phyloP scores from a whole-genome alignment of 1,139 yeast species.

The Magnusiomyces tetraspermus region DNA sequence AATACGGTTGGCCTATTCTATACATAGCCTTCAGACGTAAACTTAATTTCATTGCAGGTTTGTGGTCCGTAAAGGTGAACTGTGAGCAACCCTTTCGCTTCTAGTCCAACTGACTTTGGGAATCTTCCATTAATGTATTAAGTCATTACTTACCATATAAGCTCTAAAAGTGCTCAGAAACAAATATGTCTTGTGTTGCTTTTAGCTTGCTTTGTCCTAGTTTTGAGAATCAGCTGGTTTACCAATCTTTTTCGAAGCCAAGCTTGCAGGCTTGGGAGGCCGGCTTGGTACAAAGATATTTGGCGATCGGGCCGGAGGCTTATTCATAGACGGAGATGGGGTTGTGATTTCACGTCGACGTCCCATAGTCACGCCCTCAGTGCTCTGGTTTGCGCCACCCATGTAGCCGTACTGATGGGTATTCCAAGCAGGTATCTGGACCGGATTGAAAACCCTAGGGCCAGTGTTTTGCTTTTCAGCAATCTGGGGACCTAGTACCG shows the following conservation, averaged over 20 bases:
- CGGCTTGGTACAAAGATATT: constrained; percentile 9
- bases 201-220: too few species aligned
- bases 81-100: too few species aligned
- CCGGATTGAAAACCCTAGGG: constrained; percentile 26
- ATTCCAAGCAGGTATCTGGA: constrained; percentile 41
- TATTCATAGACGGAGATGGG: constrained; percentile 6
- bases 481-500: constrained; percentile 44
- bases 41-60: too few species aligned
- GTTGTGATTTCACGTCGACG: constrained; percentile 37
- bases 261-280: constrained; percentile 13
- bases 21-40: too few species aligned
- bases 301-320: constrained; percentile 14
- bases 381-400: constrained; percentile 45
- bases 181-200: too few species aligned
- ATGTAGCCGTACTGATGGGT: constrained; percentile 50
- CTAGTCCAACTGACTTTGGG: too few species aligned
- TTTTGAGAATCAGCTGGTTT: background rate
- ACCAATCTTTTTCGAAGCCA: constrained; percentile 4
- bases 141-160: too few species aligned
- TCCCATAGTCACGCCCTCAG: constrained; percentile 45
- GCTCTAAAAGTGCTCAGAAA: too few species aligned
- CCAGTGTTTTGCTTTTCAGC: constrained; percentile 34
- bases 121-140: too few species aligned
- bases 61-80: too few species aligned
- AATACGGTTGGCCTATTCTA: too few species aligned